Evolutionary conservation across 495 filamentous ascomycete species (phyloP), one percentile per base, ranked within the genome.

Genomic region (Aeminium ludgeri): DNA sequence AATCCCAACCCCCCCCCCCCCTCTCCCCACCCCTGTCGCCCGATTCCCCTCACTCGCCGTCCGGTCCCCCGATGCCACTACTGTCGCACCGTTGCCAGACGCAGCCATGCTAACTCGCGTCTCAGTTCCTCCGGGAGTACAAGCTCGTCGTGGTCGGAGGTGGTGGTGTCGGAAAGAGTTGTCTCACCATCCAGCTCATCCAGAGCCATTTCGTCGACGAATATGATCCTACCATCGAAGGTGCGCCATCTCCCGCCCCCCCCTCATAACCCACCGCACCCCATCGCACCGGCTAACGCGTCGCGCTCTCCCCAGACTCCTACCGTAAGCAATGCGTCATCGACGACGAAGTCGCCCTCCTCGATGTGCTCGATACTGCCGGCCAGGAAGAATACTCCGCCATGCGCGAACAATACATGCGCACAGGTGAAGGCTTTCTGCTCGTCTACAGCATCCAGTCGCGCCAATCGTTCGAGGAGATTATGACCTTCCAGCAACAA

Each of bases 391-490:
- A 97, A 64, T 97, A 97, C 66, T 93, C 86, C 29, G 89, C 89
- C 38, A 97, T 97, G 89, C 76, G 89, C 48, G 89, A 97, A 66
- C 89, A 97, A 66, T 97, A 97, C 70, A 97, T 97, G 89, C 80
- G 89, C 52, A 97, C 91, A 28, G 89, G 89, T 55, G 89, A 97
- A 65, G 89, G 89, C 32, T 97, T 97, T 65, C 71, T 97, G 48
- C 74, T 97, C 16, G 85, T 97, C 50, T 97, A 95, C 68, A 95
- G 82, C 38, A 97, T 97, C 65, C 95, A 82, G 11, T 95, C 87
- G 56, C 74, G 87, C 51, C 85, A 94, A 61, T 89, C 82, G 48
- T 96, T 96, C 57, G 86, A 96, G 59, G 91, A 97, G 65, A 96
- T 97, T 58, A 74, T 82, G 62, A 93, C 85, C 28, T 95, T 95